Evolutionary conservation across 441 rosid species (phyloP).

Genomic region (Capsella rubella): DNA sequence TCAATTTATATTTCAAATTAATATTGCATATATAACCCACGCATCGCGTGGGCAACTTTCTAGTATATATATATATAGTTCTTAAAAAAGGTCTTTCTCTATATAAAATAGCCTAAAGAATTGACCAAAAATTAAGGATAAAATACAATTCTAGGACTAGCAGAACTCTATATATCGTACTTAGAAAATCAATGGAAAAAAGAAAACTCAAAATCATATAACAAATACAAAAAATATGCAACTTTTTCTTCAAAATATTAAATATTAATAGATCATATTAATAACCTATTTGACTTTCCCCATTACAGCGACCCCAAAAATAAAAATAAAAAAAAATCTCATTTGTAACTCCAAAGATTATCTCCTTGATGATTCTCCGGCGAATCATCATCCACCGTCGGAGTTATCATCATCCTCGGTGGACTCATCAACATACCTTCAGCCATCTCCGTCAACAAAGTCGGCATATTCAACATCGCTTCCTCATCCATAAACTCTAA

Average conservation of each 20-base stretch:
- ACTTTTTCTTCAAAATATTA: neutral
- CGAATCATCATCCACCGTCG: constrained; percentile 60
- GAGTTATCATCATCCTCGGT: constrained; percentile 70
- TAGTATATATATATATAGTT: neutral
- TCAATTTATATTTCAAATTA: no score
- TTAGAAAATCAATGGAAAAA: neutral
- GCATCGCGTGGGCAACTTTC: no score
- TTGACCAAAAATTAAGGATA: neutral
- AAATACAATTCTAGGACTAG: neutral
- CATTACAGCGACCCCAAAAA: constrained; percentile 11
- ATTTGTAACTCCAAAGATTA: constrained; percentile 72
- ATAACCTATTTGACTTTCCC: constrained; percentile 24
- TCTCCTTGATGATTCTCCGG: constrained; percentile 66
- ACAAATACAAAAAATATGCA: constrained; percentile 10
- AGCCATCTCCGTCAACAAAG: constrained; percentile 86
- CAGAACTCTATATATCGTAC: neutral
- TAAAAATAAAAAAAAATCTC: neutral
- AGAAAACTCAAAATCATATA: neutral
- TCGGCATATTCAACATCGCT: constrained; percentile 77
- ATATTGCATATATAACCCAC: no score
- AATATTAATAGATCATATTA: neutral
- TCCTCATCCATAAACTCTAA: constrained; percentile 81
- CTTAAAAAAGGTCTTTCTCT: neutral
- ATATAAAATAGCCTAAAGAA: neutral
- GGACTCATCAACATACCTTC: constrained; percentile 90